Evolutionary conservation across 192 early-diverging fungal genomes (phyloP).

Genomic region (Backusella tuberculispora): DNA sequence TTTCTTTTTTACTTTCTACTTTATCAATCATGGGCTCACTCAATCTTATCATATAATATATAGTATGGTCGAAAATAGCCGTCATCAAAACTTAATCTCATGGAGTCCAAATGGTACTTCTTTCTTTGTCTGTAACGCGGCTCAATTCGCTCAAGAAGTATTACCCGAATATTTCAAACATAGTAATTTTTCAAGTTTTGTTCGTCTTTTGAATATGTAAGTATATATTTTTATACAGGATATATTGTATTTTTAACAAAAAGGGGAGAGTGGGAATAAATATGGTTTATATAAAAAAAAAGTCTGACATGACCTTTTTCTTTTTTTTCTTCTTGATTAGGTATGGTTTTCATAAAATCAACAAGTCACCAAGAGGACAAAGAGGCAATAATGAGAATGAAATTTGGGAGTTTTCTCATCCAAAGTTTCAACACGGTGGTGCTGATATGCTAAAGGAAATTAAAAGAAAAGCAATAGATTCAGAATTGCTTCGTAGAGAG

Average conservation of each 20-base stretch:
- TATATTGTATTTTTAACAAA: too few species aligned
- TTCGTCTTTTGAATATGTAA: conserved; percentile 85
- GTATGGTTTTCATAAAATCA: conserved; percentile 91
- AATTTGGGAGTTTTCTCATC: conserved; percentile 89
- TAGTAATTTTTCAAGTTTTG: conserved; percentile 91
- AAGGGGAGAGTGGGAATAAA: conserved; percentile 31
- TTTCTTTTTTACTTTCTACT: too few species aligned
- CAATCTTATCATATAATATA: not conserved
- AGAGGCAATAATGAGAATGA: conserved; percentile 87
- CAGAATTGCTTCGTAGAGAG: conserved; percentile 74
- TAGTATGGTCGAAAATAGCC: conserved; percentile 84
- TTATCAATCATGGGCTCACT: not conserved
- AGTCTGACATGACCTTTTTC: not conserved
- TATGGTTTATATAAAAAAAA: not conserved
- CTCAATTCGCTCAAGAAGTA: conserved; percentile 85
- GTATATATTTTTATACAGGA: conserved; percentile 23
- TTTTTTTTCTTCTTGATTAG: conserved; percentile 31
- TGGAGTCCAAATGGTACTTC: conserved; percentile 87
- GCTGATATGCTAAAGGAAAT: conserved; percentile 86
- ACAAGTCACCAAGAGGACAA: conserved; percentile 86
- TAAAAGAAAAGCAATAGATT: conserved; percentile 90
- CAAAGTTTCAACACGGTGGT: conserved; percentile 76
- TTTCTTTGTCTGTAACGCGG: conserved; percentile 90
- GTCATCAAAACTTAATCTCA: conserved; percentile 84
- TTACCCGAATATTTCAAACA: conserved; percentile 93